Evolutionary conservation across 306 rosid species (phyloP), one percentile per base, ranked within the genome.

Genomic region (Dicorynia guianensis): DNA sequence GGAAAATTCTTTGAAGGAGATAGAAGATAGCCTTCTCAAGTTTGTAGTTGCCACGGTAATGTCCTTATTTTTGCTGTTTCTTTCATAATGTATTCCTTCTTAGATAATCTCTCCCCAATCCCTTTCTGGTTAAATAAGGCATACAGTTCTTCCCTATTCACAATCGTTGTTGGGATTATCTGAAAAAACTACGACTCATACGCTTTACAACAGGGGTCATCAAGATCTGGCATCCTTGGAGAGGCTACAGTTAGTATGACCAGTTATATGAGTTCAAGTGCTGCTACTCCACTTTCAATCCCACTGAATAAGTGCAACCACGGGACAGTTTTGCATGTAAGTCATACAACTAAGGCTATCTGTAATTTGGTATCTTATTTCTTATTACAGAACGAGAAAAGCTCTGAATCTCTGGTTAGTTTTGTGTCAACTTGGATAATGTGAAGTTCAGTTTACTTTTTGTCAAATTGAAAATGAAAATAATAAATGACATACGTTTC

Each of bases 201-300:
- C 5, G 11, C 63, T 68, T 35, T 10, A 46, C 67, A 43, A 61
- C 75, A 89, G 91, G 91, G 89, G 57, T 89, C 89, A 49, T 79
- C 76, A 56, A 81, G 87, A 77, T 83, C 87, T 69, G 83, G 85
- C 65, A 85, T 81, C 58, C 89, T 85, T 77, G 93, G 91, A 63
- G 89, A 89, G 77, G 91, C 81, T 33, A 74, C 83, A 15, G 63
- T 89, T 53, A 81, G 72, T 54, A 47, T 87, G 91, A 69, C 75
- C 54, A 71, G 77, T 79, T 80, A 82, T 64, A 76, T 67, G 76
- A 83, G 75, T 83, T 78, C 88, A 78, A 67, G 14, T 63, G 79
- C 84, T 67, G 85, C 85, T 38, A 47, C 69, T 76, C 85, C 88
- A 62, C 83, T 84, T 57, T 79, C 91, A 62, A 62, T 89, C 63